Evolutionary conservation across 2,329 filamentous ascomycete species (phyloP).

Genomic region (Chaetomium sp.): DNA sequence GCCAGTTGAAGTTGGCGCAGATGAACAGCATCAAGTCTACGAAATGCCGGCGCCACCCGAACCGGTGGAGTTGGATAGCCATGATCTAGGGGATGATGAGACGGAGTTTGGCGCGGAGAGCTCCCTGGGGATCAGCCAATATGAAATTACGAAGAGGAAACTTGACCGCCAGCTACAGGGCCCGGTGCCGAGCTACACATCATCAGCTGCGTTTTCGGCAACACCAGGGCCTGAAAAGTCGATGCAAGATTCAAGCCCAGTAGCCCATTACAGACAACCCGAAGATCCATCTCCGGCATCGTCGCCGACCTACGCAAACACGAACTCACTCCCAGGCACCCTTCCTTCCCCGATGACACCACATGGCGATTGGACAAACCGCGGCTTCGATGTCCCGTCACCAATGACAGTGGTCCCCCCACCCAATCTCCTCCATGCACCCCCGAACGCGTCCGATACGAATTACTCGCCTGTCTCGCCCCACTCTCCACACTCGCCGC

Average conservation of each 20-base stretch:
- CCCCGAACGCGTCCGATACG: conserved; percentile 24
- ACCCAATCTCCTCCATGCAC: conserved; percentile 25
- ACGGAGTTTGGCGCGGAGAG: conserved; percentile 37
- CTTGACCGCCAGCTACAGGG: conserved; percentile 46
- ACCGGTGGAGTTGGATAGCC: conserved; percentile 45
- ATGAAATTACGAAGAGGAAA: conserved; percentile 46
- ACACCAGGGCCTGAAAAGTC: conserved; percentile 30
- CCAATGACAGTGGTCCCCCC: conserved; percentile 35
- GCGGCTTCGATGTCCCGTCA: conserved; percentile 37
- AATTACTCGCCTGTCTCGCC: conserved; percentile 24
- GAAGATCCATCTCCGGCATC: conserved; percentile 28
- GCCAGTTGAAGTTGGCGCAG: conserved; percentile 36
- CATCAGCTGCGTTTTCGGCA: conserved; percentile 24
- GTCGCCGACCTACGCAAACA: conserved; percentile 33
- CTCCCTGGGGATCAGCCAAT: conserved; percentile 37
- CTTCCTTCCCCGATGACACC: conserved; percentile 46
- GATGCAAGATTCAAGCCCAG: conserved; percentile 29
- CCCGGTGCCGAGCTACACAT: conserved; percentile 43
- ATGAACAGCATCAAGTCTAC: conserved; percentile 43
- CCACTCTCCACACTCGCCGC: conserved; percentile 18
- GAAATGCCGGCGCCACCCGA: conserved; percentile 42
- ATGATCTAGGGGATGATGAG: conserved; percentile 33
- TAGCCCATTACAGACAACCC: conserved; percentile 31
- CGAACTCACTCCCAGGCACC: conserved; percentile 35
- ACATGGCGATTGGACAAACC: conserved; percentile 36